A percentile compares a stretch with the other conserved stretches of the same genome.
phyloP scores from a whole-genome alignment of 1,284 basidiomycete genomes.

The Dichomitus squalens region DNA sequence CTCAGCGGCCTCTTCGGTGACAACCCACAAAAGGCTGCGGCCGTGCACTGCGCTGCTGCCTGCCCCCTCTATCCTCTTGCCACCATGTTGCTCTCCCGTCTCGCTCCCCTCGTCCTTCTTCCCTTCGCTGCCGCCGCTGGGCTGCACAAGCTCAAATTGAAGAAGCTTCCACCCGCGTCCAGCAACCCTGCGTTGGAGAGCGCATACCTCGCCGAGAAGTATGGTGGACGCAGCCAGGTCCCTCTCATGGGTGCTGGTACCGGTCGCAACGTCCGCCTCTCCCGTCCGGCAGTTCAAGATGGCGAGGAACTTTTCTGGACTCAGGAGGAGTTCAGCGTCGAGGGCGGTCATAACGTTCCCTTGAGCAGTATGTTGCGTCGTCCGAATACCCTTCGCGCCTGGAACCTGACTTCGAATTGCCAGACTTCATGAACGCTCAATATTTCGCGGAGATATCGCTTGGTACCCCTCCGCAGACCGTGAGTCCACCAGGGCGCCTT shows the following conservation, averaged over 20 bases:
- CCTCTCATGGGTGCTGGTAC: slow-evolving; percentile 77
- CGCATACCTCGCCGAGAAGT: slow-evolving; percentile 87
- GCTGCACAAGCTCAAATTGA: slow-evolving; percentile 84
- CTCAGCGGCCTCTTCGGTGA: slow-evolving; percentile 13
- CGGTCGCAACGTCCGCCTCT: slow-evolving; percentile 63
- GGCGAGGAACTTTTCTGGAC: slow-evolving; percentile 81
- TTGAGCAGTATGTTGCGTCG: slow-evolving; percentile 73
- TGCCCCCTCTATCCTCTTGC: slow-evolving; percentile 28
- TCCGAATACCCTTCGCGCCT: slow-evolving; percentile 21
- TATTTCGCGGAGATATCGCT: slow-evolving; percentile 91
- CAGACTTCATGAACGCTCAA: slow-evolving; percentile 98
- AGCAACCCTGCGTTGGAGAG: slow-evolving; percentile 74
- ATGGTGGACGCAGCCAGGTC: slow-evolving; percentile 67
- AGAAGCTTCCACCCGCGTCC: slow-evolving; percentile 71
- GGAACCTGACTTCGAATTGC: background rate
- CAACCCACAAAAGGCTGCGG: slow-evolving; percentile 12
- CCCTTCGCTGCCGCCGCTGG: slow-evolving; percentile 71
- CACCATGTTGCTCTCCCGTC: slow-evolving; percentile 71
- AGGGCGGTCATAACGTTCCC: slow-evolving; percentile 88
- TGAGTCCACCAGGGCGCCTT: slow-evolving; percentile 36
- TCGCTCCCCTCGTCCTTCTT: slow-evolving; percentile 62
- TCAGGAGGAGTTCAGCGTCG: slow-evolving; percentile 66
- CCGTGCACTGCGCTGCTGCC: slow-evolving; percentile 25
- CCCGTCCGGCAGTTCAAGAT: slow-evolving; percentile 44
- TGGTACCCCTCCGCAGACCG: slow-evolving; percentile 79